phyloP scores from a whole-genome alignment of 345 rosid genomes.

The Litchi chinensis region DNA sequence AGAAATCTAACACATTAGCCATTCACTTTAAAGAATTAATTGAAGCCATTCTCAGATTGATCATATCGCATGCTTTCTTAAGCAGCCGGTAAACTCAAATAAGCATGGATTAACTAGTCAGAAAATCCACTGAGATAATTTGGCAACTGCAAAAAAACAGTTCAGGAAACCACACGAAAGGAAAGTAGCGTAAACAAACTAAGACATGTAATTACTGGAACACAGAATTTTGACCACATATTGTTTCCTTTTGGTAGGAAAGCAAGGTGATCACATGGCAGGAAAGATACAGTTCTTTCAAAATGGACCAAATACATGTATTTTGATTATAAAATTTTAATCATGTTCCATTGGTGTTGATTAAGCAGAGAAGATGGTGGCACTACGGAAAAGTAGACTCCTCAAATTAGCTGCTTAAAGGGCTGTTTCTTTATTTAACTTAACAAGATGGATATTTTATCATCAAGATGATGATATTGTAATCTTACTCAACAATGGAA shows the following conservation, averaged over 20 bases:
- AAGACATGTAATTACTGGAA: not conserved
- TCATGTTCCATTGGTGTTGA: not conserved
- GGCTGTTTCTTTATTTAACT: not conserved
- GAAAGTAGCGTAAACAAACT: not conserved
- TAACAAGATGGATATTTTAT: not conserved
- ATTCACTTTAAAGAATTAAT: not conserved
- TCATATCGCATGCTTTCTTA: not conserved
- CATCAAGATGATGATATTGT: not conserved
- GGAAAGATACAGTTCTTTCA: not conserved
- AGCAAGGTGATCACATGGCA: not conserved
- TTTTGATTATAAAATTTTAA: not conserved
- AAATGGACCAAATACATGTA: not conserved
- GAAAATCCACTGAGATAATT: not conserved
- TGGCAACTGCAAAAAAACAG: not conserved
- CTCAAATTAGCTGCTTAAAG: not conserved
- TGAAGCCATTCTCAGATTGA: not conserved
- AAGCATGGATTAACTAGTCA: not conserved
- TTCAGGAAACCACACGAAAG: not conserved
- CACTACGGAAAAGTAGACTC: not conserved
- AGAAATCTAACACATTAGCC: constrained; percentile 13
- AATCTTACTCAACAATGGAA: not conserved
- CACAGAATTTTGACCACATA: not conserved
- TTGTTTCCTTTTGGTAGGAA: not conserved
- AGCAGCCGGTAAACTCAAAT: not conserved
- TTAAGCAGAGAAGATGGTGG: not conserved